These are phyloP conservation scores for Byssochlamys sp. DNA, from an alignment of 2,329 filamentous ascomycete genomes.

Conservation along the genomic window DNA sequence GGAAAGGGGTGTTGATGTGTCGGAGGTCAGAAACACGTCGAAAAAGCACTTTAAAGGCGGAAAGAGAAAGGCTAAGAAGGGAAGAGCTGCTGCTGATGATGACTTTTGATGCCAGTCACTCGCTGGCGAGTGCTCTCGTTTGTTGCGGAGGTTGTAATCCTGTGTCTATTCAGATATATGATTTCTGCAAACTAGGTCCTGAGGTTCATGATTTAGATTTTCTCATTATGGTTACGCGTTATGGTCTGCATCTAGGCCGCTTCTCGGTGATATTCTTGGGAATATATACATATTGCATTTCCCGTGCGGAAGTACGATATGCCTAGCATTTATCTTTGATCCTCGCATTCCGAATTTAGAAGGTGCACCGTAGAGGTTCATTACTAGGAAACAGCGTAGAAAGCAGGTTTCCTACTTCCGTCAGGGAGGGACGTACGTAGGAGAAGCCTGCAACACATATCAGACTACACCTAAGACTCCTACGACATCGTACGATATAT, in stretches of 20 bases:
- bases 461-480: neutral
- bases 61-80: constrained; percentile 26
- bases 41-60: constrained; percentile 68
- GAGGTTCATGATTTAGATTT: neutral
- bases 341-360: neutral
- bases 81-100: constrained; percentile 20
- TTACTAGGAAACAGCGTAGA: neutral
- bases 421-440: neutral
- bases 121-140: constrained; percentile 14
- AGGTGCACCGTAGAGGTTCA: neutral
- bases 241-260: neutral
- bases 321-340: neutral
- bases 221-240: neutral
- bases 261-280: neutral
- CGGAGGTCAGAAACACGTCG: constrained; percentile 56
- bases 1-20: constrained; percentile 74
- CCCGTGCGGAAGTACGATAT: neutral
- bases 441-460: neutral
- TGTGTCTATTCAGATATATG: neutral
- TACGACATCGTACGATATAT: neutral
- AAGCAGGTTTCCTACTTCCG: neutral
- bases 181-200: neutral
- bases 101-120: constrained; percentile 16
- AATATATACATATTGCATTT: neutral
- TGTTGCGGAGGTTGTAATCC: neutral